phyloP scores from a whole-genome alignment of 805 yeast species.

The Metschnikowia santaceciliae region DNA sequence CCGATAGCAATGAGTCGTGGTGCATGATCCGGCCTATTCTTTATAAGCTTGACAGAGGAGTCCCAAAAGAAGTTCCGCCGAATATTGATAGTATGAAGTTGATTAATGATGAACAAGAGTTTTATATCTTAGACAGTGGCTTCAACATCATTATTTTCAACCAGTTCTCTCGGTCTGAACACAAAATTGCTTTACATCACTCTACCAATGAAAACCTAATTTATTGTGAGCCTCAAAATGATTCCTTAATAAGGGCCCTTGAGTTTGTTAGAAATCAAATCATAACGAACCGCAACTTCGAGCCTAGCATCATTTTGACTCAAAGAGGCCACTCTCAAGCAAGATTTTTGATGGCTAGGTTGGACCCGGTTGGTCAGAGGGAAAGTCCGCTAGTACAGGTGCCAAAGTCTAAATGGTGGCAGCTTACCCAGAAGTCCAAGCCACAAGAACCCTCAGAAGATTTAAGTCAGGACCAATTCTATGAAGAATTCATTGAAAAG shows the following conservation, averaged over 20 bases:
- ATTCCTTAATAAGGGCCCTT: constrained; percentile 3
- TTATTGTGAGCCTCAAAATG: background rate
- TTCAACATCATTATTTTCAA: constrained; percentile 26
- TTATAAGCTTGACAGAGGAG: constrained; percentile 9
- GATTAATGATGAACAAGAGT: constrained; percentile 6
- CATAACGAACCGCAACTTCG: constrained; percentile 10
- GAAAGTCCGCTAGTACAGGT: background rate
- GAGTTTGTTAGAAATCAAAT: constrained; percentile 3
- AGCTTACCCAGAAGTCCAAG: constrained; percentile 3
- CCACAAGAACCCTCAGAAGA: constrained; percentile 16
- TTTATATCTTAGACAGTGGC: constrained; percentile 29
- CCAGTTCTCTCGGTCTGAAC: constrained; percentile 4
- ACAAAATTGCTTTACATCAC: constrained; percentile 14
- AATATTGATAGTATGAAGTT: constrained; percentile 13
- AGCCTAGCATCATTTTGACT: constrained; percentile 28
- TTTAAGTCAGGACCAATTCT: constrained; percentile 21
- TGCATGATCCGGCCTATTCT: constrained; percentile 29
- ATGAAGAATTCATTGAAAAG: constrained; percentile 21
- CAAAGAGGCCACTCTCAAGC: constrained; percentile 38
- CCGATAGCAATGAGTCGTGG: constrained; percentile 17
- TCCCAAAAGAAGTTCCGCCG: constrained; percentile 12
- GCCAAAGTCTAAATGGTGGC: constrained; percentile 10
- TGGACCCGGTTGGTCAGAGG: constrained; percentile 22
- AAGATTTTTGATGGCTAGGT: constrained; percentile 29
- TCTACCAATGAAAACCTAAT: constrained; percentile 13